Evolutionary conservation across 2,329 filamentous ascomycete species (phyloP), one percentile per base, ranked within the genome.

Genomic region (Alternaria novae-zelandiae): DNA sequence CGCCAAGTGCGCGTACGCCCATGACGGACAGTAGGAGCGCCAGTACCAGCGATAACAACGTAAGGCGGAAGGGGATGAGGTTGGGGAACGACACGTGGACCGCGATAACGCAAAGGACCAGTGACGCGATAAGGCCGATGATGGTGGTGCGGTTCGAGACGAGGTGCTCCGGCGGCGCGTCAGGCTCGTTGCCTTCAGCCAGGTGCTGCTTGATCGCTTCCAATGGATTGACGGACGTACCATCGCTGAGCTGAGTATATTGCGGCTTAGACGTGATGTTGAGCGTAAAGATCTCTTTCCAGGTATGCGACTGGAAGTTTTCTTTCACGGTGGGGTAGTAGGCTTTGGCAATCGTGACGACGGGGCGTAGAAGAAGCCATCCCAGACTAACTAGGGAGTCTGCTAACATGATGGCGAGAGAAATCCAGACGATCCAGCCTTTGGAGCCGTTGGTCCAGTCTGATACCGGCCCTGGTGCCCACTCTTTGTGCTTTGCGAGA

Each of bases 381-480:
- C 91, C 89, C 10, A 99, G 87, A 72, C 92, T 97, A 66, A 98
- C 87, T 4, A 99, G 86, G 0, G 95, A 93, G 80, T 99, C 96
- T 21, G 93, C 92, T 25, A 99, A 86, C 96, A 99, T 99, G 69
- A 99, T 97, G 4, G 96, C 93, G 28, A 99, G 83, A 32, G 93
- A 97, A 3, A 97, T 86, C 96, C 96, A 99, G 0, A 99, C 93
- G 64, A 99, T 98, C 96, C 96, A 99, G 43, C 95, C 96, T 81
- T 98, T 97, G 78, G 93, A 97, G 10, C 96, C 96, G 15, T 86
- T 88, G 63, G 95, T 92, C 96, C 96, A 99, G 78, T 97, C 92
- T 59, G 88, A 86, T 1, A 97, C 93, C 2, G 89, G 86, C 0
- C 94, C 96, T 3, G 94, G 92, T 10, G 96, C 96, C 96, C 96